A percentile compares a stretch with the other conserved stretches of the same genome.
phyloP scores from a whole-genome alignment of 129 eudicot genomes.

The Tanacetum coccineum region DNA sequence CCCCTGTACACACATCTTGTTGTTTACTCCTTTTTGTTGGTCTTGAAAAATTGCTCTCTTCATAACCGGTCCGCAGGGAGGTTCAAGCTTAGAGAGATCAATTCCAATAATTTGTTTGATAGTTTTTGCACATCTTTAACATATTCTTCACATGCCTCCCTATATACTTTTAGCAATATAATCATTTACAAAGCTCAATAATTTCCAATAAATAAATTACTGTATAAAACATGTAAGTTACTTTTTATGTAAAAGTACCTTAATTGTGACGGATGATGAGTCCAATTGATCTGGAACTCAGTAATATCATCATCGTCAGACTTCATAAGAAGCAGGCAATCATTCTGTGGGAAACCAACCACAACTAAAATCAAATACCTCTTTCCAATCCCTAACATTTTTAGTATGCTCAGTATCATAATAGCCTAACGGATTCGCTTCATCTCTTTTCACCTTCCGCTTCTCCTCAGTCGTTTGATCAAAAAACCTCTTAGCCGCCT shows the following conservation, averaged over 20 bases:
- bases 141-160: slow-evolving; percentile 46
- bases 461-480: slow-evolving; percentile 46
- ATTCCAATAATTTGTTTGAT: slow-evolving; percentile 39
- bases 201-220: too few species aligned
- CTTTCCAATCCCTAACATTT: slow-evolving; percentile 76
- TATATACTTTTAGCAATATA: slow-evolving; percentile 12
- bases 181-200: too few species aligned
- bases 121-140: slow-evolving; percentile 41
- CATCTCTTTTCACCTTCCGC: slow-evolving; percentile 53
- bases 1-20: too few species aligned
- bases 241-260: slow-evolving; percentile 30
- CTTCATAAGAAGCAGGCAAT: slow-evolving; percentile 44
- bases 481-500: slow-evolving; percentile 45
- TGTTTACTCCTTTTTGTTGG: too few species aligned
- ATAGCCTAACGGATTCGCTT: slow-evolving; percentile 47
- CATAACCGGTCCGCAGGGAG: slow-evolving; percentile 37
- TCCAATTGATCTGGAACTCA: slow-evolving; percentile 47
- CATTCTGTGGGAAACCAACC: slow-evolving; percentile 33
- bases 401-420: slow-evolving; percentile 61
- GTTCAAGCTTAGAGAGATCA: slow-evolving; percentile 49
- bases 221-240: too few species aligned
- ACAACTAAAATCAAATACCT: slow-evolving; percentile 55
- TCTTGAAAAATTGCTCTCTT: slow-evolving; percentile 36
- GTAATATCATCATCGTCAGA: slow-evolving; percentile 28
- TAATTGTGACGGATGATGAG: slow-evolving; percentile 41